These are phyloP conservation scores for Clitoria ternatea DNA, from an alignment of 306 rosid species.

Conservation along the genomic window DNA sequence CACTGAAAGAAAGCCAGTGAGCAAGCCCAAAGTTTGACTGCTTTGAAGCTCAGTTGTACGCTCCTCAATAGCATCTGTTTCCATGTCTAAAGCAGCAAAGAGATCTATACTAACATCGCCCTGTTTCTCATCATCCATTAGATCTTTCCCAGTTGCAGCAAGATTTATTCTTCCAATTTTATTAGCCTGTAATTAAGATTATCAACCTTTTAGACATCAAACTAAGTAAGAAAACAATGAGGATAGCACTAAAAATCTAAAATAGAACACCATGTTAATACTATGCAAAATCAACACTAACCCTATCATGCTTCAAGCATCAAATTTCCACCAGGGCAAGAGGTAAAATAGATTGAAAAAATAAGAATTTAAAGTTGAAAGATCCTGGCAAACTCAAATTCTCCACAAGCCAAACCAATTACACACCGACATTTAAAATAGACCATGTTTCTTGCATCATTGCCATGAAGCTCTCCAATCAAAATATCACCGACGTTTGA, in stretches of 20 bases:
- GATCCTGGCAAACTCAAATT: not conserved
- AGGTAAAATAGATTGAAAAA: conserved; percentile 1
- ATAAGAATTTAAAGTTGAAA: not conserved
- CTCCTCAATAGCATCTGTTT: conserved; percentile 72
- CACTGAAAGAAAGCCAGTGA: conserved; percentile 84
- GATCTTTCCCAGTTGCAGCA: conserved; percentile 95
- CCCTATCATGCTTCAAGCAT: not conserved
- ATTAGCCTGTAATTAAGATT: conserved; percentile 59
- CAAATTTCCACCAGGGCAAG: not conserved
- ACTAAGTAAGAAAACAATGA: conserved; percentile 1
- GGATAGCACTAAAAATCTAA: not conserved
- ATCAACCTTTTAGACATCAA: conserved; percentile 8
- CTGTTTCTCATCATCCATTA: conserved; percentile 96
- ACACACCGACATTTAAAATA: too few relatives aligned
- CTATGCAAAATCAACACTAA: conserved; percentile 4
- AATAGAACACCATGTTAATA: not conserved
- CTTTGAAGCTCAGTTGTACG: conserved; percentile 76
- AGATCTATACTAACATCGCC: conserved; percentile 91
- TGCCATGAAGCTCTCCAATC: too few relatives aligned
- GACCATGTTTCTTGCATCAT: too few relatives aligned
- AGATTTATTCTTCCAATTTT: conserved; percentile 96
- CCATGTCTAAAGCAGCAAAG: conserved; percentile 74
- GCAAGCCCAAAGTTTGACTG: conserved; percentile 94
- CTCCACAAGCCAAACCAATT: not conserved
- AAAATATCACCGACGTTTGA: too few relatives aligned